Evolutionary conservation across 1,139 yeast genomes (phyloP).

Genomic region (Saccharomyces hybrid): DNA sequence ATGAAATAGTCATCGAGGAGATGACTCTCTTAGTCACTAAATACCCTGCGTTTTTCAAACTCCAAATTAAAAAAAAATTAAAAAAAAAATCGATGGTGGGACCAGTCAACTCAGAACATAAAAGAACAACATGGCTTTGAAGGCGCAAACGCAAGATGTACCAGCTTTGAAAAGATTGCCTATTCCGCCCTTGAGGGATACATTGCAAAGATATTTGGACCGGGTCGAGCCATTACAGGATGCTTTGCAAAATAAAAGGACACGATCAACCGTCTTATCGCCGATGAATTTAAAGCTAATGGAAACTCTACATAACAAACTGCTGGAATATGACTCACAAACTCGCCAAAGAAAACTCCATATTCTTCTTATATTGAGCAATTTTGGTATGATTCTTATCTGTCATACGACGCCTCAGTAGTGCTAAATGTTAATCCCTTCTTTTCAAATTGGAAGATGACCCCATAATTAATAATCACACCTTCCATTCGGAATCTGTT

Average conservation of each 20-base stretch:
- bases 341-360: conserved; percentile 56
- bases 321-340: conserved; percentile 44
- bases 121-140: background rate
- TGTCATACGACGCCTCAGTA: conserved; percentile 81
- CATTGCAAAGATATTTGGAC: conserved; percentile 56
- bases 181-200: conserved; percentile 62
- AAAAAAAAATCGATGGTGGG: no score
- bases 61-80: no score
- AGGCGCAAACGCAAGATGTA: conserved; percentile 1
- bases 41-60: background rate
- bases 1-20: background rate
- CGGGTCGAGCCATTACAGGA: conserved; percentile 72
- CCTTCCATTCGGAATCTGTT: conserved; percentile 29
- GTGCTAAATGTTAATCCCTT: conserved; percentile 84
- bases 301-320: conserved; percentile 16
- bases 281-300: conserved; percentile 46
- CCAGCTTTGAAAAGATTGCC: conserved; percentile 40
- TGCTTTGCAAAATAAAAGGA: conserved; percentile 55
- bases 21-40: background rate
- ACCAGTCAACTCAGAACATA: background rate
- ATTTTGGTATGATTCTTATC: conserved; percentile 86
- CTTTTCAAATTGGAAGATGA: conserved; percentile 82
- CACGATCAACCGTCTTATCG: conserved; percentile 53
- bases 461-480: conserved; percentile 51
- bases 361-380: conserved; percentile 77